Evolutionary conservation across 352 stramenopile genomes (phyloP), one percentile per base, ranked within the genome.

Genomic region (Globisporangium megalacanthum): DNA sequence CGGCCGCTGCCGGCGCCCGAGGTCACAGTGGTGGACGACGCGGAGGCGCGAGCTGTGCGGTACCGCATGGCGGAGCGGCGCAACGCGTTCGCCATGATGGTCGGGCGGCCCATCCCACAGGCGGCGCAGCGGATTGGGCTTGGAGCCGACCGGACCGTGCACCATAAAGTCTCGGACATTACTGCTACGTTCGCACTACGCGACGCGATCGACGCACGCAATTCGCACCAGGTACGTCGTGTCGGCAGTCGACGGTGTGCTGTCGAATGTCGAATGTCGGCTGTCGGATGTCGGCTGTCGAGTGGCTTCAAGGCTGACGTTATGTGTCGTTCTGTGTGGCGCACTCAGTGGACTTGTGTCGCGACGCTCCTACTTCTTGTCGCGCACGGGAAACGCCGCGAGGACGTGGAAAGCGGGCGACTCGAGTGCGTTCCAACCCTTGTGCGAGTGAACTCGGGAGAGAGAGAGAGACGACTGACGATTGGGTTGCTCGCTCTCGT

Each of bases 291-390:
- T n/a, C n/a, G n/a, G n/a, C n/a, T n/a, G n/a, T n/a, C n/a, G n/a
- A n/a, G n/a, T n/a, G n/a, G n/a, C n/a, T n/a, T n/a, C n/a, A n/a
- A n/a, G 3, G 19, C 7, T 50, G 33, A 13, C 22, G 19, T 11
- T 47, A 4, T 35, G 20, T 36, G n/a, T 13, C 19, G 8, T 10
- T 51, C 6, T 20, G 6, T 44, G 37, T 44, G 31, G n/a, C n/a
- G n/a, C 10, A n/a, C 7, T n/a, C 20, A 19, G 20, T 51, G 46
- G 47, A 52, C 47, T 52, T 92, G 83, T 39, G 62, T 90, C 6
- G 74, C 78, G 6, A 66, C 69, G n/a, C 65, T 92, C 47, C 50
- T 92, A 39, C 60, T 94, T 51, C 62, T 92, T 37, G 72, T 89
- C 19, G 78, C 69, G 17, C 79, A 92, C 48, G 51, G 67, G 10